Base-by-base conservation (phyloP, 306 rosid genomes). In the Styphnolobium japonicum region DNA sequence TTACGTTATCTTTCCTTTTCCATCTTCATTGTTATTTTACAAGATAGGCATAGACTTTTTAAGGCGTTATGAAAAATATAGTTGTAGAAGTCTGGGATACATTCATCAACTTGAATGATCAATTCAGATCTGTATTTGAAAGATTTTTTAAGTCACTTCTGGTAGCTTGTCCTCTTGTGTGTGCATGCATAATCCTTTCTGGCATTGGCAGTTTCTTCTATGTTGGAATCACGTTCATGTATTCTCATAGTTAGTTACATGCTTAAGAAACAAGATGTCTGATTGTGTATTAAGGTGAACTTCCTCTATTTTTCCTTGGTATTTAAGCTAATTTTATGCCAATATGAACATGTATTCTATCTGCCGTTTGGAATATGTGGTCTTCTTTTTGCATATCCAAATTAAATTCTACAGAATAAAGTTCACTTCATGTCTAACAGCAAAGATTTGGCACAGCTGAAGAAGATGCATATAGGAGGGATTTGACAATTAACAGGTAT, bases 391-490 rank as follows among this genome's bases (percentile, higher is more conserved):
- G 16, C 52, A 25, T 73, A 55, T 66, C 42, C 39, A 64, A 37
- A 40, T 81, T 63, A 27, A 78, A 56, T 81, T 56, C 64, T 34
- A 31, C 14, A 6, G 25, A 56, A 33, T 81, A 66, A 78, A 85
- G 23, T 61, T 65, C 48, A 33, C 56, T 78, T 81, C 16, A 18
- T 86, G 75, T 73, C 49, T 81, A 53, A 71, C 92, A 94, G 98
- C 97, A 92, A 88, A 89, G 82, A 6, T 91, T 84, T 87, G 97
- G 97, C 85, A 88, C 97, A 33, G 86, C 98, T 18, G 88, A 92
- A 83, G 92, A 92, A 84, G 98, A 94, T 92, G 97, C 98, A 2
- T 89, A 89, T 83, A 89, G 98, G 88, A 91, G 98, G 88, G 98
- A 92, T 87, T 84, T 94, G 82, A 94, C 97, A 56, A 94, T 94